phyloP scores from a whole-genome alignment of 2,329 filamentous ascomycete genomes.

The Cladosporium cucumerinum region DNA sequence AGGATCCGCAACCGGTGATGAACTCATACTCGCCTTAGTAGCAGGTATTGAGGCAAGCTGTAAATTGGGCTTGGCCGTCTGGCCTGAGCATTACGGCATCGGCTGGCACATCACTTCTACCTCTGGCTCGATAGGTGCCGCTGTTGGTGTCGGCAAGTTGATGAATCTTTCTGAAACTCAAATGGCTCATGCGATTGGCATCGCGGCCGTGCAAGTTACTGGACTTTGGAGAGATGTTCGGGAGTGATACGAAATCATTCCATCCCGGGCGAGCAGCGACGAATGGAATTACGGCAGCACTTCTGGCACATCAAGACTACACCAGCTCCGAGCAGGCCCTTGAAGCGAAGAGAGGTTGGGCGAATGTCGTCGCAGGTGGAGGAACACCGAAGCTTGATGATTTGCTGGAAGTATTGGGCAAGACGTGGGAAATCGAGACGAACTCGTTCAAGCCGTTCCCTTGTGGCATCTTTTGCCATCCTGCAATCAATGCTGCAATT shows the following conservation, averaged over 20 bases:
- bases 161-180: slow-evolving; percentile 40
- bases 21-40: slow-evolving; percentile 52
- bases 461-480: slow-evolving; percentile 57
- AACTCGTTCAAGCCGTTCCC: slow-evolving; percentile 58
- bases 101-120: slow-evolving; percentile 57
- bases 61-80: slow-evolving; percentile 52
- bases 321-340: slow-evolving; percentile 48
- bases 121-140: slow-evolving; percentile 52
- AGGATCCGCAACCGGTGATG: slow-evolving; percentile 41
- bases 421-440: slow-evolving; percentile 51
- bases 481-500: slow-evolving; percentile 49
- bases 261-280: slow-evolving; percentile 54
- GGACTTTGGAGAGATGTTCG: slow-evolving; percentile 56
- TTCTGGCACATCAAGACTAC: slow-evolving; percentile 49
- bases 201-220: slow-evolving; percentile 53
- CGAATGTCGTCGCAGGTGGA: slow-evolving; percentile 46
- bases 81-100: slow-evolving; percentile 53
- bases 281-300: slow-evolving; percentile 48
- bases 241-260: slow-evolving; percentile 55
- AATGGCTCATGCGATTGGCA: slow-evolving; percentile 51
- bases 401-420: slow-evolving; percentile 37
- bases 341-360: slow-evolving; percentile 54
- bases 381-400: slow-evolving; percentile 40
- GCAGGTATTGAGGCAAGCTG: slow-evolving; percentile 53
- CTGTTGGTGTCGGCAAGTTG: slow-evolving; percentile 51